phyloP scores from a whole-genome alignment of 306 rosid genomes.

The Trifolium repens region DNA sequence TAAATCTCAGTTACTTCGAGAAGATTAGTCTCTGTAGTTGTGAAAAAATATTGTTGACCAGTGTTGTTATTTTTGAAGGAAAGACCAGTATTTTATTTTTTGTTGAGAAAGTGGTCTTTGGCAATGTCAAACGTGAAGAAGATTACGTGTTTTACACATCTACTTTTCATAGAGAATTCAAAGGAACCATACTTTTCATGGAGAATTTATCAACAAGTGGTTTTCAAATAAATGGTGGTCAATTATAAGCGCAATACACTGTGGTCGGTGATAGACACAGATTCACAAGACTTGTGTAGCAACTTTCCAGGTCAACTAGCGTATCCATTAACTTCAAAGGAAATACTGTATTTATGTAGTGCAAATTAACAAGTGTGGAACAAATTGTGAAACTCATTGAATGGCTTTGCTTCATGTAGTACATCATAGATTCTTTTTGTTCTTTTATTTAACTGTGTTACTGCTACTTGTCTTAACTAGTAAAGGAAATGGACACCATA shows the following conservation, averaged over 20 bases:
- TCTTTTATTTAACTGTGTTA: background rate
- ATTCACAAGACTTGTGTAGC: background rate
- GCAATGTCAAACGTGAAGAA: background rate
- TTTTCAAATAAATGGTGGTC: background rate
- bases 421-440: background rate
- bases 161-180: background rate
- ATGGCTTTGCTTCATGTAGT: background rate
- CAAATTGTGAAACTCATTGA: slow-evolving; percentile 5
- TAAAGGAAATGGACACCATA: background rate
- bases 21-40: too few relatives aligned
- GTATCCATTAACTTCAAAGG: background rate
- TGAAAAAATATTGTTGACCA: background rate
- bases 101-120: background rate
- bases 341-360: background rate
- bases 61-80: background rate
- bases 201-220: background rate
- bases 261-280: background rate
- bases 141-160: too few relatives aligned
- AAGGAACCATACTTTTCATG: background rate
- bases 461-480: background rate
- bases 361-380: background rate
- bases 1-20: too few relatives aligned
- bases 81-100: background rate
- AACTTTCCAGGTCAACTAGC: slow-evolving; percentile 1
- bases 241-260: background rate